Conservation (phyloP, 1,284 basidiomycete genomes). For the Sanghuangporus sanghuang region DNA sequence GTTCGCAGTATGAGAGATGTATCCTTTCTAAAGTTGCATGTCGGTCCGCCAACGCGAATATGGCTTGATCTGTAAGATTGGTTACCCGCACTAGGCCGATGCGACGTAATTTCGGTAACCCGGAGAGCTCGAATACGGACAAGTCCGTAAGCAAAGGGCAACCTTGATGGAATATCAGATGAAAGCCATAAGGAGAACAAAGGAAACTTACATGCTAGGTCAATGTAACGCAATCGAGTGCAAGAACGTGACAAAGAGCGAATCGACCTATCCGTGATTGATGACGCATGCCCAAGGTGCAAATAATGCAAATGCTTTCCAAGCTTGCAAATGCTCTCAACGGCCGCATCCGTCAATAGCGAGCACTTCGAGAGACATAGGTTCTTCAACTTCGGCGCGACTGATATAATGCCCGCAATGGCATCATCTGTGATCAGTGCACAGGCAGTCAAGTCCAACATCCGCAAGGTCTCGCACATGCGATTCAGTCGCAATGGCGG, state of each 20-base stretch:
- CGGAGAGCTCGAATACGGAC: slow-evolving; percentile 88
- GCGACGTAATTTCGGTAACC: slow-evolving; percentile 85
- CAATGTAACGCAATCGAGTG: slow-evolving; percentile 92
- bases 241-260: slow-evolving; percentile 82
- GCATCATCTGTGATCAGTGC: slow-evolving; percentile 81
- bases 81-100: slow-evolving; percentile 93
- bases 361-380: slow-evolving; percentile 91
- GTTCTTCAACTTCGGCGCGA: slow-evolving; percentile 88
- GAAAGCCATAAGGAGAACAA: background rate
- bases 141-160: slow-evolving; percentile 88
- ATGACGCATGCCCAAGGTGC: slow-evolving; percentile 87
- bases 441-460: slow-evolving; percentile 89
- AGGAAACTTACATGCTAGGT: slow-evolving; percentile 81
- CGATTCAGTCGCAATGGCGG: slow-evolving; percentile 58
- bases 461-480: slow-evolving; percentile 77
- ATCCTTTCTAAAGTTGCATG: slow-evolving; percentile 89
- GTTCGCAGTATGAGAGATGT: slow-evolving; percentile 96
- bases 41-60: slow-evolving; percentile 81
- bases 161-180: slow-evolving; percentile 41
- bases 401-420: slow-evolving; percentile 84
- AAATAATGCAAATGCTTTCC: slow-evolving; percentile 94
- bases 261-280: slow-evolving; percentile 89
- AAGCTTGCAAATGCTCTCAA: slow-evolving; percentile 82
- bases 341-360: slow-evolving; percentile 78
- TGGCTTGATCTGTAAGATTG: slow-evolving; percentile 91